These are phyloP conservation scores for Fusarium drepaniforme DNA, from an alignment of 2,329 filamentous ascomycete genomes.

Conservation along the genomic window DNA sequence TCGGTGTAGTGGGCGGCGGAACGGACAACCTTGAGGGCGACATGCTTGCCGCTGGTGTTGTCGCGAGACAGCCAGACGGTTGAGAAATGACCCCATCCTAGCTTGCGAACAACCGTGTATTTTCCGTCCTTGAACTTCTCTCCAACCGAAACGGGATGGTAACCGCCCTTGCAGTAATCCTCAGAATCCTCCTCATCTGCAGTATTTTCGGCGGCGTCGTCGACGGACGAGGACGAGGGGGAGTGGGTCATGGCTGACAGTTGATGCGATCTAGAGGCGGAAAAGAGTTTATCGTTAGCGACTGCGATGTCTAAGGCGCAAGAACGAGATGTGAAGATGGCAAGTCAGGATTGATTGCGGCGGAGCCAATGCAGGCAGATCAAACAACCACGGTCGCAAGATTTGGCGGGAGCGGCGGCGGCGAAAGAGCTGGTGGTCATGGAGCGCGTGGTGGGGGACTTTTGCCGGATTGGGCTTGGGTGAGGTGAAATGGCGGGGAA, in stretches of 20 bases:
- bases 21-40: constrained; percentile 96
- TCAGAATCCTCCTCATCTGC: constrained; percentile 99
- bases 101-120: constrained; percentile 95
- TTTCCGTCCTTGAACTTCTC: constrained; percentile 98
- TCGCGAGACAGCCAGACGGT: constrained; percentile 90
- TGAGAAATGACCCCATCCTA: constrained; percentile 99
- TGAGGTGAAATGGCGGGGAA: constrained; percentile 46
- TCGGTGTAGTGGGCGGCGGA: constrained; percentile 99
- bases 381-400: constrained; percentile 41
- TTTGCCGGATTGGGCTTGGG: constrained; percentile 46
- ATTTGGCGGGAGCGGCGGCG: constrained; percentile 39
- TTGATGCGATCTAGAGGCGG: constrained; percentile 62
- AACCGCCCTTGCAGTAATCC: constrained; percentile 99
- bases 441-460: constrained; percentile 43
- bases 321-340: constrained; percentile 19
- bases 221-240: constrained; percentile 82
- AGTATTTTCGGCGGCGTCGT: constrained; percentile 90
- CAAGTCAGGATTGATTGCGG: constrained; percentile 24
- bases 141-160: constrained; percentile 93
- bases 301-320: constrained; percentile 20
- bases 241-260: constrained; percentile 75
- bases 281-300: constrained; percentile 28
- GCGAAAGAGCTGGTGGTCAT: constrained; percentile 41
- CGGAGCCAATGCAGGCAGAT: constrained; percentile 38
- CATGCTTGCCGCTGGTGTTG: constrained; percentile 90